phyloP scores from a whole-genome alignment of 2,329 filamentous ascomycete genomes.

The Pseudocercospora fuligena region DNA sequence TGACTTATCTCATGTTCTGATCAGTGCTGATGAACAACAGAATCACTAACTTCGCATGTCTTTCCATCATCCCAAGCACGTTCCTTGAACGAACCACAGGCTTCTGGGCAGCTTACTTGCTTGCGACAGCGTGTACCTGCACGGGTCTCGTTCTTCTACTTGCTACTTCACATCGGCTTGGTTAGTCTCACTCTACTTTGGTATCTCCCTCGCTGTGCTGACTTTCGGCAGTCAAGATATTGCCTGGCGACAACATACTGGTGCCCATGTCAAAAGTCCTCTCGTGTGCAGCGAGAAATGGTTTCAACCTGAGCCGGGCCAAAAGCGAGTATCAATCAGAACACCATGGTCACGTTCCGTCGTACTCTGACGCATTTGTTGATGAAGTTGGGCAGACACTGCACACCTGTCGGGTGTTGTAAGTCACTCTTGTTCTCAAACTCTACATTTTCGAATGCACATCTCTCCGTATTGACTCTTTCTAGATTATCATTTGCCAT shows the following conservation, averaged over 20 bases:
- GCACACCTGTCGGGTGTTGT: slow-evolving; percentile 21
- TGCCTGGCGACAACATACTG: slow-evolving; percentile 18
- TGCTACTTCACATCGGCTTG: neutral
- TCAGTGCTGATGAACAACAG: slow-evolving; percentile 3
- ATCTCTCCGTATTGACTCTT: slow-evolving; percentile 22
- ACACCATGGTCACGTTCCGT: neutral
- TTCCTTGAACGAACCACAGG: slow-evolving; percentile 16
- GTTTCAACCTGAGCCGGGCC: slow-evolving; percentile 14
- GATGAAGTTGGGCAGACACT: slow-evolving; percentile 33
- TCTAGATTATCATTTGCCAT: slow-evolving; percentile 40
- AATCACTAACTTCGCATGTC: slow-evolving; percentile 20
- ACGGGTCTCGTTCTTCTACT: neutral
- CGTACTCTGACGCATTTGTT: slow-evolving; percentile 39
- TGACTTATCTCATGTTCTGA: neutral
- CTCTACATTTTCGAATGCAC: too few relatives aligned
- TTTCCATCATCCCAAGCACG: slow-evolving; percentile 18
- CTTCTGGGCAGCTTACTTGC: slow-evolving; percentile 19
- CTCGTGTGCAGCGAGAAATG: slow-evolving; percentile 10
- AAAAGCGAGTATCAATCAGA: slow-evolving; percentile 13
- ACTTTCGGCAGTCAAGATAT: slow-evolving; percentile 15
- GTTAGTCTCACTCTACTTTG: neutral
- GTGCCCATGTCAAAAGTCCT: slow-evolving; percentile 16
- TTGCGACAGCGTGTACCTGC: slow-evolving; percentile 15
- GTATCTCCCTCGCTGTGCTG: neutral
- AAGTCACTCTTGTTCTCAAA: neutral